A percentile compares a stretch with the other conserved stretches of the same genome.
Evolutionary conservation across 2,329 filamentous ascomycete species (phyloP).

Genomic region (Fusarium liriodendri): DNA sequence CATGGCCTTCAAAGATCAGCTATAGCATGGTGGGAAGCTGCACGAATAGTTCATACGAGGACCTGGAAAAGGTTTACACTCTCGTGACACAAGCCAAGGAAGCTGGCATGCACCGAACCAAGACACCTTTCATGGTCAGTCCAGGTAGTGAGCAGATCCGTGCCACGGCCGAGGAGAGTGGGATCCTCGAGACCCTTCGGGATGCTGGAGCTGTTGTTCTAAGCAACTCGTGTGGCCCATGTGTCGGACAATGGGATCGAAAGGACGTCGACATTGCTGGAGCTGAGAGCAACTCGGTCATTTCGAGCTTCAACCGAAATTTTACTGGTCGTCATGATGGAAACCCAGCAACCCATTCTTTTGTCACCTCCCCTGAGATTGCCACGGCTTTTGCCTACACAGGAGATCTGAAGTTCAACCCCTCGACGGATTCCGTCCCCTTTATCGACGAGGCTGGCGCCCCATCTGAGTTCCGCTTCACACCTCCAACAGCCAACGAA

Average conservation of each 20-base stretch:
- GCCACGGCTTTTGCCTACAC: not conserved
- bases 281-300: constrained; percentile 46
- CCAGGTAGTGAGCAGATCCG: constrained; percentile 48
- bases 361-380: constrained; percentile 35
- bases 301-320: constrained; percentile 52
- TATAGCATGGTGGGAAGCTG: constrained; percentile 49
- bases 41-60: constrained; percentile 52
- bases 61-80: constrained; percentile 45
- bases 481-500: not conserved
- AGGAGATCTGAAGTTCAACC: not conserved
- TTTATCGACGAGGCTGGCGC: not conserved
- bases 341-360: constrained; percentile 59
- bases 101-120: constrained; percentile 44
- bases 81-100: constrained; percentile 45
- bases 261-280: constrained; percentile 44
- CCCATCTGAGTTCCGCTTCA: not conserved
- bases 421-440: not conserved
- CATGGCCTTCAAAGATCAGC: constrained; percentile 46
- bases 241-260: constrained; percentile 50
- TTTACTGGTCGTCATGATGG: constrained; percentile 51
- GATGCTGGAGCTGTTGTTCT: constrained; percentile 47
- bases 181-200: constrained; percentile 31
- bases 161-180: not conserved
- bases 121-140: constrained; percentile 46
- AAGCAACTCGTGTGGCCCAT: constrained; percentile 50